phyloP scores from a whole-genome alignment of 2,329 filamentous ascomycete species.

The Pseudonectria foliicola region DNA sequence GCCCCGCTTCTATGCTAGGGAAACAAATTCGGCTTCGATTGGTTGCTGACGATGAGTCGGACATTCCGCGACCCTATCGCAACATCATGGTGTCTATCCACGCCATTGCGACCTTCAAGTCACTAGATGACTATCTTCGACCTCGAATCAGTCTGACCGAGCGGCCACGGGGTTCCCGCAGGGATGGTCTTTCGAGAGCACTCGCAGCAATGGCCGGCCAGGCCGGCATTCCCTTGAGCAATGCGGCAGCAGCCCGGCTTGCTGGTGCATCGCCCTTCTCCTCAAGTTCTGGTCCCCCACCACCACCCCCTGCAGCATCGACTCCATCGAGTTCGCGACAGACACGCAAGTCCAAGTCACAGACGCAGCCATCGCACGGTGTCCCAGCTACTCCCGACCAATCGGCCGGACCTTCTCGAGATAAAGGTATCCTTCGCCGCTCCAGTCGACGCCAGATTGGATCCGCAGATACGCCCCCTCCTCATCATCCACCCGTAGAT shows the following conservation, averaged over 20 bases:
- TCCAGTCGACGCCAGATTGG: slow-evolving; percentile 55
- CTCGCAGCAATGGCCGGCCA: slow-evolving; percentile 73
- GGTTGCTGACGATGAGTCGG: slow-evolving; percentile 81
- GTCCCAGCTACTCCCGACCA: slow-evolving; percentile 37
- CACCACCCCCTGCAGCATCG: slow-evolving; percentile 30
- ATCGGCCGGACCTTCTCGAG: slow-evolving; percentile 41
- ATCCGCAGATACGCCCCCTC: slow-evolving; percentile 43
- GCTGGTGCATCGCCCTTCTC: slow-evolving; percentile 37
- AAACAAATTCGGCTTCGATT: slow-evolving; percentile 90
- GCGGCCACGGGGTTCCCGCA: slow-evolving; percentile 51
- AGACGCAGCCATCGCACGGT: slow-evolving; percentile 34
- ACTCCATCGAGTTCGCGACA: slow-evolving; percentile 38
- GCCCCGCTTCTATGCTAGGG: slow-evolving; percentile 88
- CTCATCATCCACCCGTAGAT: slow-evolving; percentile 47
- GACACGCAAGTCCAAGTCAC: slow-evolving; percentile 40
- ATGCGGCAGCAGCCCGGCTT: slow-evolving; percentile 38
- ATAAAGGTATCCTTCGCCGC: slow-evolving; percentile 54
- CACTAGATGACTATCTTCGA: slow-evolving; percentile 88
- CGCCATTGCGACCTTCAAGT: slow-evolving; percentile 96
- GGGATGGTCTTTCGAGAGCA: slow-evolving; percentile 60
- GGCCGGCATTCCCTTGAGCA: slow-evolving; percentile 49
- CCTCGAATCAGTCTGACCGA: slow-evolving; percentile 81
- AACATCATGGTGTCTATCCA: slow-evolving; percentile 99
- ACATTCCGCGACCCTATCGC: slow-evolving; percentile 78
- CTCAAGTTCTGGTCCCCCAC: slow-evolving; percentile 29